Conservation (phyloP, 805 yeast species). For the Saccharomycopsis oosterbeekiorum region DNA sequence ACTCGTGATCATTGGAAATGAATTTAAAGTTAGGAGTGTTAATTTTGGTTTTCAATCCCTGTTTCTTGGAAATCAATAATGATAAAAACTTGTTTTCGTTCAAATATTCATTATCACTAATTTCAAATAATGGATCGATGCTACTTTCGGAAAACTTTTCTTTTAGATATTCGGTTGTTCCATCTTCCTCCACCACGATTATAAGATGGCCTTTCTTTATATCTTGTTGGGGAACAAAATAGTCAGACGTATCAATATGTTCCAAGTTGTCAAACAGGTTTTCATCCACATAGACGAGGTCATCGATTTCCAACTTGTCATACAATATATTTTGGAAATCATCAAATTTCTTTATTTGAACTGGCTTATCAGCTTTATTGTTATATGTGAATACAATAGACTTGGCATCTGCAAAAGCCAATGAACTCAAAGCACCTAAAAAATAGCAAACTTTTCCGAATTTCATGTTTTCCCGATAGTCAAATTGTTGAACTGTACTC, state of each 20-base stretch:
- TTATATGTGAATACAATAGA: not conserved
- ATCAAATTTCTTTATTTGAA: not conserved
- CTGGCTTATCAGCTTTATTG: not conserved
- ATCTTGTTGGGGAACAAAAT: not conserved
- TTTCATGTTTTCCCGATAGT: not conserved
- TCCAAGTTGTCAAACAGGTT: constrained; percentile 1
- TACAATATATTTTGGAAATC: constrained; percentile 11
- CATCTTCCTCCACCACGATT: constrained; percentile 3
- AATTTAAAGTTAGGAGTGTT: not conserved
- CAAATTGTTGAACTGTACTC: not conserved
- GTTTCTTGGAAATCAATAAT: constrained; percentile 3
- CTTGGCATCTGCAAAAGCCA: not conserved
- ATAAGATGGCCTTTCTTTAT: constrained; percentile 7
- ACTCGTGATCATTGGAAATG: constrained; percentile 3
- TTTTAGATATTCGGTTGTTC: not conserved
- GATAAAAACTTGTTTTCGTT: not conserved
- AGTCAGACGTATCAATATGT: not conserved
- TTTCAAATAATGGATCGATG: not conserved
- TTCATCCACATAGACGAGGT: constrained; percentile 1
- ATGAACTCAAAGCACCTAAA: not conserved
- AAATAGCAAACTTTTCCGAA: not conserved
- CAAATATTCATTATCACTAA: not conserved
- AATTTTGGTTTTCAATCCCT: constrained; percentile 4
- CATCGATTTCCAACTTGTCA: constrained; percentile 16
- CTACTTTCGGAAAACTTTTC: not conserved